Evolutionary conservation across 1,284 basidiomycete genomes (phyloP), one percentile per base, ranked within the genome.

Genomic region (Athelia psychrophila): DNA sequence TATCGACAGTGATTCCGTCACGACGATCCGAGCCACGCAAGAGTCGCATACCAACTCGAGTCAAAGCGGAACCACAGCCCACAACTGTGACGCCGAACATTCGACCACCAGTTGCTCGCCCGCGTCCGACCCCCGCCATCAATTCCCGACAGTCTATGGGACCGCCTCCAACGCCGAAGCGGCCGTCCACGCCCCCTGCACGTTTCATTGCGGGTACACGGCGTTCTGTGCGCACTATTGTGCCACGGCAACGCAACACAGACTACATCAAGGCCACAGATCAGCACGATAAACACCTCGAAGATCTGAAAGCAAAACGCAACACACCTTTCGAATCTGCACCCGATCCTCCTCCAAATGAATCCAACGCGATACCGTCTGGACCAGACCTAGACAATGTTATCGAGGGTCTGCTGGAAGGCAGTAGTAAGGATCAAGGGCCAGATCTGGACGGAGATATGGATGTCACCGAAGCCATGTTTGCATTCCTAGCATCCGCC

Each of bases 391-490:
- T 42, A 16, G 38, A 42, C 38, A 42, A 9, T n/a, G 38, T 42
- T n/a, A 42, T 42, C n/a, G 38, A 42, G 38, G 38, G n/a, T 9
- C 20, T 42, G 20, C 16, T 42, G 38, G 38, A 42, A n/a, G 38
- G 38, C 9, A 6, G n/a, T n/a, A n/a, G n/a, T 9, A 22, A 22
- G 20, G 38, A 42, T n/a, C 20, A n/a, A 42, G 38, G n/a, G 6
- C 20, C n/a, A 16, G 20, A 42, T 5, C 8, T 6, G n/a, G n/a
- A n/a, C n/a, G n/a, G n/a, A n/a, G n/a, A n/a, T 18, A 16, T 42
- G 6, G 38, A 42, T 16, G n/a, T 42, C 38, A 42, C 38, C n/a
- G 38, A 42, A n/a, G 38, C 38, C n/a, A 42, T 42, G 38, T 42
- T 42, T n/a, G 38, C 38, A 42, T 42, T 42, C n/a, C 38, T 42